These are phyloP conservation scores for Fonsecaea multimorphosa DNA, from an alignment of 2,329 filamentous ascomycete species.

Conservation along the genomic window DNA sequence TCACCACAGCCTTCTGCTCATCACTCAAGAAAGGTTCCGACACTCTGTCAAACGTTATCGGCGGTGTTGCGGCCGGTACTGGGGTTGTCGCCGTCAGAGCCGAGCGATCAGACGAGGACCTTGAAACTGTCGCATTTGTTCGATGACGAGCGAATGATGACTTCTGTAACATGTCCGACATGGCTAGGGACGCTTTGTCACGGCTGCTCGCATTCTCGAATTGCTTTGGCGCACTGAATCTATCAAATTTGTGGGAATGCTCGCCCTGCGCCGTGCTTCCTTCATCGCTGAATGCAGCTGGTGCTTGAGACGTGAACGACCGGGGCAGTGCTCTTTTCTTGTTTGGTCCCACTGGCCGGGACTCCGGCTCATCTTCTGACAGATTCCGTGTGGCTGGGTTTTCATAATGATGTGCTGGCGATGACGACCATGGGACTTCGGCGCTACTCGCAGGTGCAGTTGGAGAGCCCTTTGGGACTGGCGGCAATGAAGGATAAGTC, in stretches of 20 bases:
- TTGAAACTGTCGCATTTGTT: slow-evolving; percentile 16
- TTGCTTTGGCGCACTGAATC: slow-evolving; percentile 17
- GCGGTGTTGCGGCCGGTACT: slow-evolving; percentile 19
- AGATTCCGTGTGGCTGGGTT: slow-evolving; percentile 19
- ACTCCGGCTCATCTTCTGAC: slow-evolving; percentile 34
- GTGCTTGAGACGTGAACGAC: slow-evolving; percentile 54
- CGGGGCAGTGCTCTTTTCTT: slow-evolving; percentile 71
- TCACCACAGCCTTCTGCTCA: slow-evolving; percentile 83
- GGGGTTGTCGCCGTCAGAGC: slow-evolving; percentile 7
- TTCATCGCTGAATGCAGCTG: slow-evolving; percentile 2
- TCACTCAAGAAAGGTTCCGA: slow-evolving; percentile 66
- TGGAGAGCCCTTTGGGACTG: slow-evolving; percentile 28
- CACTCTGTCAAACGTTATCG: slow-evolving; percentile 42
- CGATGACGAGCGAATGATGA: slow-evolving; percentile 26
- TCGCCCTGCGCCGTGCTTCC: neutral
- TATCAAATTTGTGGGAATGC: slow-evolving; percentile 14
- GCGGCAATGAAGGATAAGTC: slow-evolving; percentile 48
- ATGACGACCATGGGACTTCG: slow-evolving; percentile 73
- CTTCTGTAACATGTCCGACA: slow-evolving; percentile 34
- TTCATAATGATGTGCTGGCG: slow-evolving; percentile 52
- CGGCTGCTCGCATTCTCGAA: slow-evolving; percentile 4
- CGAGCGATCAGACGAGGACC: slow-evolving; percentile 21
- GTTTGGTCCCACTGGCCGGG: slow-evolving; percentile 46
- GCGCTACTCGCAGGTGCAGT: slow-evolving; percentile 58
- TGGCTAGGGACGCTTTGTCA: slow-evolving; percentile 21